Evolutionary conservation across 306 rosid species (phyloP).

Genomic region (Betula pendula): DNA sequence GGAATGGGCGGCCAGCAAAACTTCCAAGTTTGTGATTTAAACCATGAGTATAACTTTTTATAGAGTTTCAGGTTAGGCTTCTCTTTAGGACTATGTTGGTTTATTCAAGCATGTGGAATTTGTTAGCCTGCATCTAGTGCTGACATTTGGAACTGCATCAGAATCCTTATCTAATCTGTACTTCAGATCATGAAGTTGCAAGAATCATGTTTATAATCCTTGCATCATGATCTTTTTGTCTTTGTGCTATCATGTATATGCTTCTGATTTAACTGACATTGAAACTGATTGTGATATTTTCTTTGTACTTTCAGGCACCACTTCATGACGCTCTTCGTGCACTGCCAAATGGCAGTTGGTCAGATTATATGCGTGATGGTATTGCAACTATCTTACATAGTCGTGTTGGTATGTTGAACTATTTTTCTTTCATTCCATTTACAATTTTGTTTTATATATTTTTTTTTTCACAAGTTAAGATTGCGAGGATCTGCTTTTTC

Average conservation of each 20-base stretch:
- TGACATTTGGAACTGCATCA: constrained; percentile 1
- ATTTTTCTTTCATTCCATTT: constrained; percentile 19
- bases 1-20: not conserved
- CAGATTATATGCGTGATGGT: constrained; percentile 66
- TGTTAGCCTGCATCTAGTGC: not conserved
- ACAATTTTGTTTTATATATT: constrained; percentile 14
- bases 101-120: not conserved
- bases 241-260: constrained; percentile 17
- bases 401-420: constrained; percentile 71
- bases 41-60: too few species aligned
- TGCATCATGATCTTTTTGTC: not conserved
- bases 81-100: too few species aligned
- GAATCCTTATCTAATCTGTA: not conserved
- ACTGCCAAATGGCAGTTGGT: constrained; percentile 55
- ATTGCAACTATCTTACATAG: constrained; percentile 77
- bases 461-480: not conserved
- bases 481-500: not conserved
- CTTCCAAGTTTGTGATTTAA: not conserved
- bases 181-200: constrained; percentile 3
- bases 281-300: constrained; percentile 23
- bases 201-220: not conserved
- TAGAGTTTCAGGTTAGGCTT: too few species aligned
- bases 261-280: constrained; percentile 21
- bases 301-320: constrained; percentile 45
- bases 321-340: constrained; percentile 50